Evolutionary conservation across 1,139 yeast species (phyloP).

Genomic region (Blastobotrys malaysiensis): DNA sequence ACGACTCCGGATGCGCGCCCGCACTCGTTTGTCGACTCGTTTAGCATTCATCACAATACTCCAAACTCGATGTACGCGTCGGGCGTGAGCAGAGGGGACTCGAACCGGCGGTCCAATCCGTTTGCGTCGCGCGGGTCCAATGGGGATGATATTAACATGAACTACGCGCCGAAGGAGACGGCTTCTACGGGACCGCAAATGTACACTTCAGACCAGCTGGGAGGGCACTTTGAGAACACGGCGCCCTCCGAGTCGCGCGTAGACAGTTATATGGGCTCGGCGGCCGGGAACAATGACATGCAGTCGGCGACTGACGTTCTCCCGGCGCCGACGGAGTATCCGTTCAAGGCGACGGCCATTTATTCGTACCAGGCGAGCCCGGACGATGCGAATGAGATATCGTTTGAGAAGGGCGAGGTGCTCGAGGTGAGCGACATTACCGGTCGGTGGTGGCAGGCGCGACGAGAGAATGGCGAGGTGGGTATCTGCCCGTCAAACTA

Average conservation of each 20-base stretch:
- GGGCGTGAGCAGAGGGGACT: constrained; percentile 15
- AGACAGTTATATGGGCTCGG: constrained; percentile 4
- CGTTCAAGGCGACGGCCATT: constrained; percentile 80
- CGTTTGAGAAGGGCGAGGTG: constrained; percentile 84
- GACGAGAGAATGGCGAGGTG: constrained; percentile 80
- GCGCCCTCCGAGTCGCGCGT: constrained; percentile 11
- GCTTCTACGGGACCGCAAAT: constrained; percentile 40
- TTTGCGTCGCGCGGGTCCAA: constrained; percentile 14
- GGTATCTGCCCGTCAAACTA: constrained; percentile 97
- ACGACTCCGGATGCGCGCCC: constrained; percentile 50
- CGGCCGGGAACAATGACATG: not conserved
- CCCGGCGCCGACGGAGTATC: constrained; percentile 48
- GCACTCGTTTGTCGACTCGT: constrained; percentile 80
- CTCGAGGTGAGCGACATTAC: constrained; percentile 88
- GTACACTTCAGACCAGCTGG: constrained; percentile 49
- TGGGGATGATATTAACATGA: constrained; percentile 12
- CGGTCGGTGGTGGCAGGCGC: constrained; percentile 99
- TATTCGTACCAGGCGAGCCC: constrained; percentile 90
- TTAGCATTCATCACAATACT: constrained; percentile 28
- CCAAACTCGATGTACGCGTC: constrained; percentile 5
- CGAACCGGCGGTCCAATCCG: constrained; percentile 18
- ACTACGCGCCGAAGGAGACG: constrained; percentile 6
- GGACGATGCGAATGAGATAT: constrained; percentile 87
- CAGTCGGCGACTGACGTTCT: constrained; percentile 19
- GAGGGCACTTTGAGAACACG: constrained; percentile 52